A percentile compares a stretch with the other conserved stretches of the same genome.
Evolutionary conservation across 2,329 filamentous ascomycete genomes (phyloP).

Genomic region (Sarocladiaceae sp.): DNA sequence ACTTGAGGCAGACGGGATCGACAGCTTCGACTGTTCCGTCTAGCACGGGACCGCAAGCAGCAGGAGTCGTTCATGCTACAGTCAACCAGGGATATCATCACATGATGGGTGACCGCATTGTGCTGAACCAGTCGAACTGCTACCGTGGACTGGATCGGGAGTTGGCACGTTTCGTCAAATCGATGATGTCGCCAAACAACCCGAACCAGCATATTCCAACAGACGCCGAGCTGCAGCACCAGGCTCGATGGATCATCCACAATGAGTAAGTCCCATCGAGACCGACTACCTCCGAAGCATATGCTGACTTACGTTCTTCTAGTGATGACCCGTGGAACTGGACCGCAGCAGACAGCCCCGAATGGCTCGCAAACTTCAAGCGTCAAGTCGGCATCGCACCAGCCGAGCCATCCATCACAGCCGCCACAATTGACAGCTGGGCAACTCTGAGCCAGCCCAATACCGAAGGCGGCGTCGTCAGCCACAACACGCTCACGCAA

Average conservation of each 20-base stretch:
- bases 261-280: constrained; percentile 45
- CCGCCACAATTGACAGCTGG: background rate
- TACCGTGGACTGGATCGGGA: constrained; percentile 52
- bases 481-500: constrained; percentile 4
- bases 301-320: constrained; percentile 15
- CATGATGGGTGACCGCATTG: constrained; percentile 18
- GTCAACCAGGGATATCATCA: background rate
- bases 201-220: constrained; percentile 54
- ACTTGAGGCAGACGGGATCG: background rate
- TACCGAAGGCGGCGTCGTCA: background rate
- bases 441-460: background rate
- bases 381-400: constrained; percentile 47
- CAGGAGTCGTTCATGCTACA: background rate
- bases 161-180: constrained; percentile 46
- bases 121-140: constrained; percentile 58
- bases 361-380: constrained; percentile 62
- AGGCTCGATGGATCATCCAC: constrained; percentile 59
- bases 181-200: constrained; percentile 55
- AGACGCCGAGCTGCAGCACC: constrained; percentile 60
- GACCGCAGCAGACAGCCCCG: constrained; percentile 58
- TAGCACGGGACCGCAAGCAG: background rate
- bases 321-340: constrained; percentile 63
- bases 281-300: background rate
- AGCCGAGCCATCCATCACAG: background rate
- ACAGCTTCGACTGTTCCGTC: background rate